Base-by-base conservation (phyloP, 2,329 filamentous ascomycete species). In the Zalaria obscura region DNA sequence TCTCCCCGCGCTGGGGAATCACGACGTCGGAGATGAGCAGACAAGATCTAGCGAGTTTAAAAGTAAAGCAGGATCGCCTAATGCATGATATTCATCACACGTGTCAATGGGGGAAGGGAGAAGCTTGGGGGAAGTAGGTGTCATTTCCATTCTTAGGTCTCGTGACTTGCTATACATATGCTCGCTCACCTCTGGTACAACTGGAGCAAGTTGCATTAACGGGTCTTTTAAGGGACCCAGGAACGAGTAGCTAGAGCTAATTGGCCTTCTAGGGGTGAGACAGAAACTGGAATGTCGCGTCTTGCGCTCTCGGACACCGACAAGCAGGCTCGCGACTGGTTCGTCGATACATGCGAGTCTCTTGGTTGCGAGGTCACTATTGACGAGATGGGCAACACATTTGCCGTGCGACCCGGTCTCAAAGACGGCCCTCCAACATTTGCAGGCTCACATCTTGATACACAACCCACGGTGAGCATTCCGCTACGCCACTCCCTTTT, bases 371-470 rank as follows among this genome's bases (percentile, higher is more conserved):
- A 69, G 3, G 68, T 83, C 5, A 78, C 71, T 0, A 60, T 85
- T 1, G 84, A 91, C 55, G 66, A 74, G 26, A 87, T 89, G 75
- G 83, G 83, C 18, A 91, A 89, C 50, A 82, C 81, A 46, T 91
- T 89, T 55, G 81, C 83, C 1, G 67, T 84, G 3, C 71, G 79
- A 3, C 72, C 76, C 3, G 83, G 83, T 1, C 62, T 71, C 40
- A 63, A 68, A 11, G 66, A 73, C 26, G 72, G 73, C 2, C 67
- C 75, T 5, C 72, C 81, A 1, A 82, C 78, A 1, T 83, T 76
- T 47, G 79, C 76, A 27, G 82, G 82, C 2, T 81, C 76, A 5
- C 82, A 88, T 55, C 52, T 72, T 7, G 69, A 73, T 48, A 71
- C 68, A 2, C 68, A 72, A 44, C 70, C 70, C 7, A 66, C 61